Base-by-base conservation (phyloP, 345 rosid species). In the Citrus hindsii region DNA sequence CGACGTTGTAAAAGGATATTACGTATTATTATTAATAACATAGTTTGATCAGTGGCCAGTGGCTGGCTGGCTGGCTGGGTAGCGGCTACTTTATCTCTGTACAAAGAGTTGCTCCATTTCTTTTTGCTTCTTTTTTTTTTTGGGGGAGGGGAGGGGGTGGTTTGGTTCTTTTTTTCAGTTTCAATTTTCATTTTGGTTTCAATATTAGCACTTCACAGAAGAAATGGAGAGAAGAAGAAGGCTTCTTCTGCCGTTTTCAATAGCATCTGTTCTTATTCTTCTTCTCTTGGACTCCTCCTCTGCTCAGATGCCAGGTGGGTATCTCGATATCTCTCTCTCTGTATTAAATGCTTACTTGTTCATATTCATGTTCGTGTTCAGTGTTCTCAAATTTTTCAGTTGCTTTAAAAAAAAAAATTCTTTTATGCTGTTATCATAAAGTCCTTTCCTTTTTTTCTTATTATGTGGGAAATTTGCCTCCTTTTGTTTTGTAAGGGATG, bases 241-340 rank as follows among this genome's bases (percentile, higher is more conserved):
- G 77, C 67, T 84, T 65, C 73, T 84, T 81, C 77, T 81, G 70
- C 74, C 28, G 42, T 66, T 76, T 73, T 63, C 77, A 55, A 33
- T 78, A 61, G 73, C 83, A 77, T 75, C 72, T 59, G 71, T 80
- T 76, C 71, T 82, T 58, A 46, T 46, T 46, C 79, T 87, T 84
- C 81, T 77, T 77, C 86, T 87, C 77, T 77, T 86, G 72, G 73
- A 76, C 70, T 79, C 77, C 75, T 87, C 83, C 63, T 82, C 88
- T 28, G 91, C 95, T 56, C 98, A 94, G 82, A 81, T 82, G 84
- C 89, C 87, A 85, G 94, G 97, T 92, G 64, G 30, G 76, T 75
- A 18, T 69, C 51, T 79, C 61, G 68, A 56, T 38, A 9, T 73
- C 68, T 64, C 22, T 64, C 22, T 62, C 68, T 65, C 33, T 33